Evolutionary conservation across 495 filamentous ascomycete species (phyloP).

Genomic region (Cercophora newfieldiana): DNA sequence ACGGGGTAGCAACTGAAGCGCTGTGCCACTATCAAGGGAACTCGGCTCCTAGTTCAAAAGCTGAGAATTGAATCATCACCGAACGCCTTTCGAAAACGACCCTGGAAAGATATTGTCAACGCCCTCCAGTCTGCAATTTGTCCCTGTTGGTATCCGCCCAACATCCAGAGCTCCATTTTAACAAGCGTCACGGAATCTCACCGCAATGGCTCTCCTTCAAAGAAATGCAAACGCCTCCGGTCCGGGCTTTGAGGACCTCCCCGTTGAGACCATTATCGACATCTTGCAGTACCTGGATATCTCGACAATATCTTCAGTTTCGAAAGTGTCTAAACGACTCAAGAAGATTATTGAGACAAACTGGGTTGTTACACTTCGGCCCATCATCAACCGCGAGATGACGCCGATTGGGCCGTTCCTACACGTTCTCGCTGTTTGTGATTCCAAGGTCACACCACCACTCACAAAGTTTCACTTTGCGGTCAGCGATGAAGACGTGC

Average conservation of each 20-base stretch:
- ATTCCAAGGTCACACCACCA: constrained; percentile 35
- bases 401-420: constrained; percentile 61
- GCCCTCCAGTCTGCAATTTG: background rate
- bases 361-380: constrained; percentile 27
- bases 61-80: background rate
- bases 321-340: constrained; percentile 23
- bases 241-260: constrained; percentile 16
- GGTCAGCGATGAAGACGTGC: background rate
- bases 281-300: constrained; percentile 36
- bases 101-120: too few relatives aligned
- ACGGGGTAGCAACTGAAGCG: background rate
- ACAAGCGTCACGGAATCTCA: background rate
- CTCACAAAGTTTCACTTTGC: constrained; percentile 21
- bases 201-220: background rate
- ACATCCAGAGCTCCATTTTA: background rate
- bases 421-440: constrained; percentile 52
- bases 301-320: constrained; percentile 26
- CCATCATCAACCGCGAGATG: constrained; percentile 50
- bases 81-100: background rate
- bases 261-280: constrained; percentile 35
- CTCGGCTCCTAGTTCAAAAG: background rate
- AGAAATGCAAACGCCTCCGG: background rate
- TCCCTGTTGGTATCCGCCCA: too few relatives aligned
- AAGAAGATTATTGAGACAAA: constrained; percentile 24
- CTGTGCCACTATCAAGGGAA: background rate